A percentile compares a stretch with the other conserved stretches of the same genome.
Evolutionary conservation across 2,329 filamentous ascomycete genomes (phyloP).

Genomic region (Rhynchosporium agropyri): DNA sequence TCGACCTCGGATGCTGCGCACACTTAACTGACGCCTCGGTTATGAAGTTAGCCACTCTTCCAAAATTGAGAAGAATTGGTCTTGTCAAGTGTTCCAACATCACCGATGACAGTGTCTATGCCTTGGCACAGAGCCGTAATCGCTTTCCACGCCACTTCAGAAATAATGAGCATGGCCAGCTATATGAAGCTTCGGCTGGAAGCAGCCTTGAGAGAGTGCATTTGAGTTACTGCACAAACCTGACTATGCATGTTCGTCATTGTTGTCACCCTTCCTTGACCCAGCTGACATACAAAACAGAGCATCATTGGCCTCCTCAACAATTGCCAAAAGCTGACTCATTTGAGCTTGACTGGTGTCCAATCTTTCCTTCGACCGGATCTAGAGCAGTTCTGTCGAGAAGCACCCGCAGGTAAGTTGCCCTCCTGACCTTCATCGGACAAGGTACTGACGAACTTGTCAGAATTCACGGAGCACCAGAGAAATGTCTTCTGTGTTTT

Average conservation of each 20-base stretch:
- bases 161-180: conserved; percentile 38
- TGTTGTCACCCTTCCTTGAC: background rate
- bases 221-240: conserved; percentile 87
- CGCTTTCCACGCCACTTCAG: conserved; percentile 18
- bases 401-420: conserved; percentile 70
- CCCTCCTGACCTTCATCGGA: background rate
- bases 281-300: conserved; percentile 52
- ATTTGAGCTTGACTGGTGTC: conserved; percentile 92
- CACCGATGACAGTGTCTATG: conserved; percentile 85
- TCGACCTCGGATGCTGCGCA: conserved; percentile 93
- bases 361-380: conserved; percentile 87
- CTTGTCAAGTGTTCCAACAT: conserved; percentile 92
- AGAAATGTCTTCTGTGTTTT: conserved; percentile 97
- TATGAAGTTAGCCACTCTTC: conserved; percentile 78
- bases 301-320: conserved; percentile 89
- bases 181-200: conserved; percentile 27
- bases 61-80: conserved; percentile 92
- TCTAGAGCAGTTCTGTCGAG: conserved; percentile 81
- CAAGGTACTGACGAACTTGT: conserved; percentile 14
- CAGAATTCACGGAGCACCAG: conserved; percentile 94
- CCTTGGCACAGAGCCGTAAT: conserved; percentile 67
- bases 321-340: conserved; percentile 87
- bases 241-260: conserved; percentile 73
- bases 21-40: conserved; percentile 88
- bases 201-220: conserved; percentile 81